Base-by-base conservation (phyloP, 2,329 filamentous ascomycete genomes). In the Hymenoscyphus albidus region DNA sequence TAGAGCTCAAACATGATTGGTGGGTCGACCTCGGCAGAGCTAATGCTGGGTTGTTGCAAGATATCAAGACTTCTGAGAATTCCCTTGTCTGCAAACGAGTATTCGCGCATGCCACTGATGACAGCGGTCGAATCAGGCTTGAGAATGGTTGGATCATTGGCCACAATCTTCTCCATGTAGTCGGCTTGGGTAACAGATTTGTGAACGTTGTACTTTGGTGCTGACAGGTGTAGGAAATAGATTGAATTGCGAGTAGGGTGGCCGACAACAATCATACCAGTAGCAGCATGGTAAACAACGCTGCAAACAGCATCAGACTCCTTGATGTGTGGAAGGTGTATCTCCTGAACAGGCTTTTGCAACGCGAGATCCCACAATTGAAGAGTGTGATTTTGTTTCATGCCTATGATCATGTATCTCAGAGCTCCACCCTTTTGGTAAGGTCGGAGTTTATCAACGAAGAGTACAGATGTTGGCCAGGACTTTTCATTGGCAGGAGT, bases 291-390 rank as follows among this genome's bases (percentile, higher is more conserved):
- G 77, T 98, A 99, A 75, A 90, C 89, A 75, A 99, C 90, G 76
- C 93, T 98, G 82, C 95, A 99, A 67, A 98, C 94, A n/a, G 93
- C 93, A 77, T 97, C 94, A 2, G 92, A 96, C 76, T 98, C 94
- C 75, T 95, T 96, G 79, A 91, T 91, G 75, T 99, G 94, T 0
- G 95, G 95, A 64, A 99, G 87, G 76, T 97, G 95, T 76, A 99
- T 89, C 80, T 99, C 95, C 77, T 99, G 94, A 44, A 99, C 95
- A 38, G 93, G 92, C 79, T 97, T 97, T 70, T 90, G 91, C 40
- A 99, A 88, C 54, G 91, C 93, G 74, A 99, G 88, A 81, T 99
- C 95, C 96, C 95, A 99, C 56, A 99, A 86, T 81, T 99, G 96
- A 67, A 99, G 86, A 63, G 94, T 96, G 80, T 99, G 95, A 78